Base-by-base conservation (phyloP, 768 basidiomycete genomes). In the Pleurotus pulmonarius region DNA sequence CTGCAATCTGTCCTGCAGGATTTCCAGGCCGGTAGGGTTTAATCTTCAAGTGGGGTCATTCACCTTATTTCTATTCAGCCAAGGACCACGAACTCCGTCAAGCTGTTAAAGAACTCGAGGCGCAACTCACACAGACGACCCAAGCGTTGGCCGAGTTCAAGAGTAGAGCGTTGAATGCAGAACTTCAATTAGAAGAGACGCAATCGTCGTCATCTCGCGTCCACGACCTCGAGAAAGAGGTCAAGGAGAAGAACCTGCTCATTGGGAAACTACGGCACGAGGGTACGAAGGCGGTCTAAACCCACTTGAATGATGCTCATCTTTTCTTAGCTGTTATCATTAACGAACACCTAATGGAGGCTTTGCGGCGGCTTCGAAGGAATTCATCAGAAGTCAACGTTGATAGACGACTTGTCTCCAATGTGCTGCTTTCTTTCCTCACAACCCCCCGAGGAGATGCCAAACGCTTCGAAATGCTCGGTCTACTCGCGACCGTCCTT, bases 271-370 rank as follows among this genome's bases (percentile, higher is more conserved):
- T 98, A 56, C 83, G 95, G 46, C 96, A 98, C 64, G 96, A 99
- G 81, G 85, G 95, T 94, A 60, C 34, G 75, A 15, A 40, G 22
- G 12, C 24, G 24, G 29, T 68, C 46, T 24, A 43, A 47, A 1
- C 61, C 15, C 29, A 51, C 45, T 29, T 24, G 18, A 20, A 18
- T 26, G 44, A 20, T 22, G 38, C 51, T 40, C 18, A 18, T 29
- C 13, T 20, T 46, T 56, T 59, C 11, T 61, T 61, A 96, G 96
- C 90, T 49, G 94, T 99, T 12, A 96, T 98, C 58, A 86, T 95
- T 67, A 98, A 98, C 62, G 97, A 98, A 66, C 97, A 99, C 65
- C 78, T 99, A 9, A 97, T 94, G 64, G 96, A 98, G 70, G 97
- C 97, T 3, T 82, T 99, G n/a, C 91, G 96, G 11, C 87, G 97